phyloP scores from a whole-genome alignment of 192 early-diverging fungal species.

The Backusella tuberculispora region DNA sequence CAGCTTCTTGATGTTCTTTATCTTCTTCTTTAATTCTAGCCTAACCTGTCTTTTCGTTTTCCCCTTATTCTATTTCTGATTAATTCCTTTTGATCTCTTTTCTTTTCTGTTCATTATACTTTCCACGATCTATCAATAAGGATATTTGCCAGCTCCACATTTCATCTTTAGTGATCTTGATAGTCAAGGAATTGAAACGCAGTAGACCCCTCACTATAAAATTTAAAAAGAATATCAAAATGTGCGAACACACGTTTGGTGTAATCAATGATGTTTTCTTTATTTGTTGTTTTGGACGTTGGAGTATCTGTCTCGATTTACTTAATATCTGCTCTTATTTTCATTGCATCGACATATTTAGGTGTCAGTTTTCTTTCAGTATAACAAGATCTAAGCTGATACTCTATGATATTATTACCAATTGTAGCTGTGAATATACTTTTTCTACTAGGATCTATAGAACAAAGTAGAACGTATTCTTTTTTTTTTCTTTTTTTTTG shows the following conservation, averaged over 20 bases:
- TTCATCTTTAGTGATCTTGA: neutral
- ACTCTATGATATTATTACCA: neutral
- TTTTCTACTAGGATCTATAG: neutral
- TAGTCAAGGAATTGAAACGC: neutral
- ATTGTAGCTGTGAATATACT: neutral
- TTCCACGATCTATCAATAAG: neutral
- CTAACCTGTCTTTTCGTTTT: neutral
- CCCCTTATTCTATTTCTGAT: neutral
- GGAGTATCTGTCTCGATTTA: neutral
- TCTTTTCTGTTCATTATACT: neutral
- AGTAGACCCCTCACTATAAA: neutral
- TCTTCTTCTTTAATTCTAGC: too few species aligned
- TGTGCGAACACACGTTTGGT: neutral
- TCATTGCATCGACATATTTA: neutral
- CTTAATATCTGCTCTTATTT: neutral
- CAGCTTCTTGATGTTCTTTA: too few species aligned
- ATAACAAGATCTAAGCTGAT: neutral
- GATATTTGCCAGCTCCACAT: neutral
- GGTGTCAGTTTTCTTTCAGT: neutral
- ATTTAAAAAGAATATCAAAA: neutral
- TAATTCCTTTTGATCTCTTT: neutral
- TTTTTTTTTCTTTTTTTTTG: neutral
- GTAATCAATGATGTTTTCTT: neutral
- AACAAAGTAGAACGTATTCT: neutral
- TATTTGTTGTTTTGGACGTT: neutral